Base-by-base conservation (phyloP, 2,329 filamentous ascomycete species). In the Aspergillus jensenii region DNA sequence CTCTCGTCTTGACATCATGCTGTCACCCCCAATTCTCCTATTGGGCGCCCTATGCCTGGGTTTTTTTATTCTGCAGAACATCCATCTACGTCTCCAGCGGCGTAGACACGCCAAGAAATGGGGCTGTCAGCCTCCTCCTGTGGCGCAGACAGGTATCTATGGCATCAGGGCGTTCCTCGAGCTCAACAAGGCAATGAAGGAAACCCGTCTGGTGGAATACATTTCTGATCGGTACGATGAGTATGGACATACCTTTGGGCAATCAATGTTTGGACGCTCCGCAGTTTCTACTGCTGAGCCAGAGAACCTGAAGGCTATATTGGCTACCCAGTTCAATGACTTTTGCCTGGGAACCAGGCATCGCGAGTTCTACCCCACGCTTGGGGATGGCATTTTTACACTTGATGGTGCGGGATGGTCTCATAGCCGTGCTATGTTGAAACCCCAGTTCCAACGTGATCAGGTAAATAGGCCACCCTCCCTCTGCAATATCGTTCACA, bases 361-460 rank as follows among this genome's bases (percentile, higher is more conserved):
- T 31, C 89, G 90, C 23, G 86, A 93, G 76, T 71, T 73, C 57
- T 67, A 67, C 25, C 76, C 76, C 1, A 62, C 78, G 44, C 63
- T 78, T 4, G 76, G 76, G 1, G 71, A 75, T 76, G 79, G 81
- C 6, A 86, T 86, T 59, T 75, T 75, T 73, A 89, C 88, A 0
- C 91, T 90, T 0, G 92, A 96, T 72, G 89, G 89, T 3, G 79
- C 85, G 5, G 77, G 82, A 44, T 97, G 93, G 93, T 89, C 93
- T 66, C 82, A 84, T 64, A 90, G 88, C 49, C 84, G 93, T 4
- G 88, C 90, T 62, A 79, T 96, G 61, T 86, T 97, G 64, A 82
- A 92, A 8, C 92, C 93, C 0, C 91, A 95, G 69, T 96, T 97
- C 74, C 86, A 91, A 63, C 89, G 88, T 67, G 90, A 96, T 69